Evolutionary conservation across 768 basidiomycete genomes (phyloP).

Genomic region (Boletus reticuloceps): DNA sequence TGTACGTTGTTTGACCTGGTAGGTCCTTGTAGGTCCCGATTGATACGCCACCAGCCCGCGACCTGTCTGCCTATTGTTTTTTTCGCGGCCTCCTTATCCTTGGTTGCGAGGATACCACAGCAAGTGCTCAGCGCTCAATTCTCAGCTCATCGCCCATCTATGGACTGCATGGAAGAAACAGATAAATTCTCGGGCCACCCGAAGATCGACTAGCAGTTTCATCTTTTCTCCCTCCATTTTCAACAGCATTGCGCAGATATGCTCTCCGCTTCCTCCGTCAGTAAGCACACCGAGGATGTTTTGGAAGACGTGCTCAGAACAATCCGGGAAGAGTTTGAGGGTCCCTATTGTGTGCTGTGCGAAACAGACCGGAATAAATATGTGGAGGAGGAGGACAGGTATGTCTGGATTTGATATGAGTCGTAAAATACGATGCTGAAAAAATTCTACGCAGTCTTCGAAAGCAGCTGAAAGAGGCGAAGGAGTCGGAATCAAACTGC

Average conservation of each 20-base stretch:
- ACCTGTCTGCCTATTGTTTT: conserved; percentile 13
- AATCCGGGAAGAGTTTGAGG: background rate
- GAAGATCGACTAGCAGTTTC: too few species aligned
- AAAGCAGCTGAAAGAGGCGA: background rate
- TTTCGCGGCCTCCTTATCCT: conserved; percentile 6
- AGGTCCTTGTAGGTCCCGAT: background rate
- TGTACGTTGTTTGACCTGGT: background rate
- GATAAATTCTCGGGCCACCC: conserved; percentile 11
- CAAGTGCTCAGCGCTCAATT: background rate
- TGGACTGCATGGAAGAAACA: background rate
- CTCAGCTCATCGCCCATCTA: background rate
- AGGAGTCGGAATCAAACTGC: background rate
- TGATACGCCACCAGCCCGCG: background rate
- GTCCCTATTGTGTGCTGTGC: background rate
- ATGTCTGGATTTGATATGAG: background rate
- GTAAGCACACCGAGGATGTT: background rate
- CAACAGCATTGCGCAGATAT: background rate
- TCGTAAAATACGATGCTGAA: background rate
- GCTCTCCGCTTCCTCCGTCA: background rate
- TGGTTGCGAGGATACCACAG: conserved; percentile 12
- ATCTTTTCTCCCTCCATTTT: background rate
- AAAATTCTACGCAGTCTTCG: conserved; percentile 4
- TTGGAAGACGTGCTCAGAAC: background rate
- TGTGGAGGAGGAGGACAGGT: conserved; percentile 7
- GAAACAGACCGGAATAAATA: conserved; percentile 1